These are phyloP conservation scores for Kurtzmaniella quercitrusa DNA, from an alignment of 1,139 yeast species.

Conservation along the genomic window DNA sequence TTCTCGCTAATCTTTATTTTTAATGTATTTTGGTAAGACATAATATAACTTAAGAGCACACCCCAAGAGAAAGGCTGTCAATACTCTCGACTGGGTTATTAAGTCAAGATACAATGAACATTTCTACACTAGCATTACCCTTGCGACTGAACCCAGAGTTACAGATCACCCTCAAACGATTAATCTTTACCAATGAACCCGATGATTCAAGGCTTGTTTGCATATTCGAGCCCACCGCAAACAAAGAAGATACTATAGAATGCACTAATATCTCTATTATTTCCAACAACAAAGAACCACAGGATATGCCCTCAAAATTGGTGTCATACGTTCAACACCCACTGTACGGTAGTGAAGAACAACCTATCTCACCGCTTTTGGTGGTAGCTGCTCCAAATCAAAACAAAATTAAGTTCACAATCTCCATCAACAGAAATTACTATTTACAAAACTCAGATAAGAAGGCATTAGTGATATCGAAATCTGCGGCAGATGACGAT, in stretches of 20 bases:
- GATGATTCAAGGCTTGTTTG: conserved; percentile 1
- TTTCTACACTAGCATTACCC: conserved; percentile 6
- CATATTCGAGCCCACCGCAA: not conserved
- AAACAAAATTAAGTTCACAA: conserved; percentile 23
- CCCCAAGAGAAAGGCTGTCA: too few relatives aligned
- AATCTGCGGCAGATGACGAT: conserved; percentile 14
- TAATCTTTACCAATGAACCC: conserved; percentile 5
- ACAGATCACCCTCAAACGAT: conserved; percentile 3
- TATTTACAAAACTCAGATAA: conserved; percentile 3
- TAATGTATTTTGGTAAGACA: too few relatives aligned
- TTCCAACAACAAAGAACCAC: not conserved
- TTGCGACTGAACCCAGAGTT: conserved; percentile 1
- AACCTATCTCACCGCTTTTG: conserved; percentile 22
- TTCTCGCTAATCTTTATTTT: not conserved
- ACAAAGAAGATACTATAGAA: not conserved
- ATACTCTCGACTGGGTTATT: too few relatives aligned
- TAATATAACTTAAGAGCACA: too few relatives aligned
- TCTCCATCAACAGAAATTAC: conserved; percentile 18
- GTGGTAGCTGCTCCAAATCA: conserved; percentile 21
- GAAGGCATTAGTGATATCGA: conserved; percentile 27
- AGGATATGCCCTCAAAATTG: not conserved
- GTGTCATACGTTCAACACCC: conserved; percentile 7
- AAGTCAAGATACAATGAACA: conserved; percentile 4
- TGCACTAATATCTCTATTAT: not conserved
- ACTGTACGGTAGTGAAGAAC: not conserved